These are phyloP conservation scores for Vickermania ingenoplastis DNA, from an alignment of 208 protist genomes.

Conservation along the genomic window DNA sequence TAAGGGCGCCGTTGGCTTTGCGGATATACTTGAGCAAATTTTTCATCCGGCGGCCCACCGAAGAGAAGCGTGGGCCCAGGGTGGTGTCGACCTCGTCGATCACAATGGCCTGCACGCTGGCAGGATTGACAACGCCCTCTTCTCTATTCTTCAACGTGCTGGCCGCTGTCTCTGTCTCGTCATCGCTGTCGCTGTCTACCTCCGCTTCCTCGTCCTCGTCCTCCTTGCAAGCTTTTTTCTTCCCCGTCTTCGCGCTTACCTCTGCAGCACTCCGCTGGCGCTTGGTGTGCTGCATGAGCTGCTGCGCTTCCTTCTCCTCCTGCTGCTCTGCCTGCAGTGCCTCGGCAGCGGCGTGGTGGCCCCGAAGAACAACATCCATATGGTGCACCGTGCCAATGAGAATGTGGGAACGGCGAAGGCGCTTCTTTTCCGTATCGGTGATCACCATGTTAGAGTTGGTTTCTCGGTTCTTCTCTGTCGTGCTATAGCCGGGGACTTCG, in stretches of 20 bases:
- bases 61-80: constrained; percentile 81
- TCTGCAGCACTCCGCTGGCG: constrained; percentile 9
- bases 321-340: constrained; percentile 29
- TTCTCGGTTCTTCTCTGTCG: neutral
- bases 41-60: constrained; percentile 77
- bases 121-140: constrained; percentile 29
- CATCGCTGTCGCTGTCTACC: constrained; percentile 9
- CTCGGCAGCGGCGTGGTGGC: constrained; percentile 21
- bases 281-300: neutral
- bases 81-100: constrained; percentile 86
- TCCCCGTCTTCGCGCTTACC: neutral
- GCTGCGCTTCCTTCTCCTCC: constrained; percentile 13
- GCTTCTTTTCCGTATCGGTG: neutral
- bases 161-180: constrained; percentile 11
- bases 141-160: too few species aligned
- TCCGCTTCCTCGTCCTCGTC: constrained; percentile 12
- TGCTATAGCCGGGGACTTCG: constrained; percentile 47
- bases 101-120: constrained; percentile 66
- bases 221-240: neutral
- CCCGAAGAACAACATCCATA: constrained; percentile 72
- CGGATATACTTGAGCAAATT: constrained; percentile 75
- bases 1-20: constrained; percentile 62
- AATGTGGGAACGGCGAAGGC: constrained; percentile 25
- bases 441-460: neutral
- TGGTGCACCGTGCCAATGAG: constrained; percentile 64